phyloP scores from a whole-genome alignment of 2,329 filamentous ascomycete genomes.

The Nemania sp. region DNA sequence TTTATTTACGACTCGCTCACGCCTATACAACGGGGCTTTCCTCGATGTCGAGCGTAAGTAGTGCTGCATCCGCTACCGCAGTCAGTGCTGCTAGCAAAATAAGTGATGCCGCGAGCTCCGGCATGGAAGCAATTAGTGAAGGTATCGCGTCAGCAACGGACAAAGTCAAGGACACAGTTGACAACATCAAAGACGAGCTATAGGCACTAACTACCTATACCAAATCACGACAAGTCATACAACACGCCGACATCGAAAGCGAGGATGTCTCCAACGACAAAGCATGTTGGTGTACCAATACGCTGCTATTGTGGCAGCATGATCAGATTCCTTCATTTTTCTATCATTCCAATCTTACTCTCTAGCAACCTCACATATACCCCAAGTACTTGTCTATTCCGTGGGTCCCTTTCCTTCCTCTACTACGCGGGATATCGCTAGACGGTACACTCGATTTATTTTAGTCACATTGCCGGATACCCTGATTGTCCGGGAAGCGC shows the following conservation, averaged over 20 bases:
- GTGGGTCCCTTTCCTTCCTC: not conserved
- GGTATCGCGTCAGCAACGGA: slow-evolving; percentile 32
- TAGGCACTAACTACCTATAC: not conserved
- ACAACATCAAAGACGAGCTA: slow-evolving; percentile 41
- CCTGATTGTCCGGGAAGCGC: not conserved
- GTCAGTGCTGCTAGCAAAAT: slow-evolving; percentile 46
- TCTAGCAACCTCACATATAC: slow-evolving; percentile 43
- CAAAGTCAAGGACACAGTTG: slow-evolving; percentile 46
- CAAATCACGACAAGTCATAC: not conserved
- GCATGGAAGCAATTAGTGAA: slow-evolving; percentile 39
- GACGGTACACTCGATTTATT: slow-evolving; percentile 1
- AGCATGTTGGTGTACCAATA: slow-evolving; percentile 2
- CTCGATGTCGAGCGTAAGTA: slow-evolving; percentile 61
- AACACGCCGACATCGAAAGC: not conserved
- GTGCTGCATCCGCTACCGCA: slow-evolving; percentile 51
- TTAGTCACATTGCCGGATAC: not conserved
- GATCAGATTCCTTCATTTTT: slow-evolving; percentile 7
- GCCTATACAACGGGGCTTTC: slow-evolving; percentile 77
- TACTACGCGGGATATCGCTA: not conserved
- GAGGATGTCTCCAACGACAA: not conserved
- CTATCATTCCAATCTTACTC: slow-evolving; percentile 26
- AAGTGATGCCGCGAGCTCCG: slow-evolving; percentile 43
- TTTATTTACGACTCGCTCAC: slow-evolving; percentile 76
- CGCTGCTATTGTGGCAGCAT: not conserved
- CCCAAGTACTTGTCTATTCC: slow-evolving; percentile 11